Conservation (phyloP, 2,329 filamentous ascomycete genomes). For the Aspergillus ochraceoroseus region DNA sequence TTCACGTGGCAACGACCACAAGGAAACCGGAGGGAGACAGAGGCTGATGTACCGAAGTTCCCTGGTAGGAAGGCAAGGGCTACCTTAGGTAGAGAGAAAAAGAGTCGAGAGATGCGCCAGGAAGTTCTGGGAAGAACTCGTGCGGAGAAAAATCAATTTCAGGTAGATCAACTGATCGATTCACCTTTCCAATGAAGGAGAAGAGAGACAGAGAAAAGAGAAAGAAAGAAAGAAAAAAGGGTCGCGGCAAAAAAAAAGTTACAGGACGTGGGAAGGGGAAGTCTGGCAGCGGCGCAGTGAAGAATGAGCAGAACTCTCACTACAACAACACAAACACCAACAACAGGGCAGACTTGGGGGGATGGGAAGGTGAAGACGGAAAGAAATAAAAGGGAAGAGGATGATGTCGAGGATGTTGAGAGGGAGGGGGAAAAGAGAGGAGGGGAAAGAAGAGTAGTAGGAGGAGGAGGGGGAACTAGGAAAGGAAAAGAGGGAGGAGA, state of each 20-base stretch:
- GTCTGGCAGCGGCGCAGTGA: conserved; percentile 21
- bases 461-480: conserved; percentile 19
- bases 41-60: conserved; percentile 11
- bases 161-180: conserved; percentile 21
- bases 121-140: conserved; percentile 21
- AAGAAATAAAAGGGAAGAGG: conserved; percentile 19
- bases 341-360: conserved; percentile 16
- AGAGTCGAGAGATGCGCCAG: conserved; percentile 14
- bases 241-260: conserved; percentile 19
- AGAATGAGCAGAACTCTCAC: conserved; percentile 21
- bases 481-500: conserved; percentile 18
- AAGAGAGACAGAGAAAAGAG: conserved; percentile 13
- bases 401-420: conserved; percentile 21
- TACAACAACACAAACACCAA: conserved; percentile 23
- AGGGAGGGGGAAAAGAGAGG: conserved; percentile 21
- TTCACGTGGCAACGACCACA: conserved; percentile 25
- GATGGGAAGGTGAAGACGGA: conserved; percentile 14
- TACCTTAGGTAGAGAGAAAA: conserved; percentile 12
- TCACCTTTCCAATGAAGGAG: conserved; percentile 17
- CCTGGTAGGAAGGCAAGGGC: conserved; percentile 15
- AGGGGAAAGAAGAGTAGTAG: conserved; percentile 23
- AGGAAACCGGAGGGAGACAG: conserved; percentile 8
- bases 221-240: conserved; percentile 18
- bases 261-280: conserved; percentile 20
- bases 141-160: conserved; percentile 19